Evolutionary conservation across 2,329 filamentous ascomycete genomes (phyloP).

Genomic region (Elsinoe necatrix): DNA sequence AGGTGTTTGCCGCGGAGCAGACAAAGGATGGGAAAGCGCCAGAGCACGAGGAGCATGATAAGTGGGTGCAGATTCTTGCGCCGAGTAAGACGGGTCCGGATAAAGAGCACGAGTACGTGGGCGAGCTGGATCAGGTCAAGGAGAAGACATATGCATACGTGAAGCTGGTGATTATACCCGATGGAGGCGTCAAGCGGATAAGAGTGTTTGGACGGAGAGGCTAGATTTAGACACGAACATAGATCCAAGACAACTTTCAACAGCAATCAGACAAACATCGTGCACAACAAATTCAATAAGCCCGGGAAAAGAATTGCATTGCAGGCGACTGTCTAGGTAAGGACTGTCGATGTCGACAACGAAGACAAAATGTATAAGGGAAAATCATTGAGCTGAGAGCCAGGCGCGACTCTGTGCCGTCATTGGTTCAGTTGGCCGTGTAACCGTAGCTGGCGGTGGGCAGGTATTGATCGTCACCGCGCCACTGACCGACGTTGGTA

Average conservation of each 20-base stretch:
- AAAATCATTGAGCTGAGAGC: background rate
- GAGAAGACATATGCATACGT: slow-evolving; percentile 65
- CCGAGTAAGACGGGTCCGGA: slow-evolving; percentile 65
- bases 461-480: slow-evolving; percentile 20
- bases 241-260: too few relatives aligned
- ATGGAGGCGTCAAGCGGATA: slow-evolving; percentile 85
- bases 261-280: background rate
- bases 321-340: background rate
- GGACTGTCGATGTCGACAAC: background rate
- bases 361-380: background rate
- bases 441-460: slow-evolving; percentile 19
- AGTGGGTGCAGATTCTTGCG: slow-evolving; percentile 58
- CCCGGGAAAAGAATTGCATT: background rate
- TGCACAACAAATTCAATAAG: background rate
- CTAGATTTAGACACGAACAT: background rate
- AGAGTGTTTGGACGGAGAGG: slow-evolving; percentile 61
- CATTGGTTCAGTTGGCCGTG: background rate
- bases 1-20: slow-evolving; percentile 52
- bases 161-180: slow-evolving; percentile 86
- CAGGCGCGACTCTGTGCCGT: background rate
- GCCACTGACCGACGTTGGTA: slow-evolving; percentile 23
- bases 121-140: slow-evolving; percentile 38
- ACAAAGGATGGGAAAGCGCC: slow-evolving; percentile 47
- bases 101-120: slow-evolving; percentile 57
- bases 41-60: slow-evolving; percentile 48